Evolutionary conservation across 2,329 filamentous ascomycete species (phyloP), one percentile per base, ranked within the genome.

Genomic region (Leptographium radiaticola): DNA sequence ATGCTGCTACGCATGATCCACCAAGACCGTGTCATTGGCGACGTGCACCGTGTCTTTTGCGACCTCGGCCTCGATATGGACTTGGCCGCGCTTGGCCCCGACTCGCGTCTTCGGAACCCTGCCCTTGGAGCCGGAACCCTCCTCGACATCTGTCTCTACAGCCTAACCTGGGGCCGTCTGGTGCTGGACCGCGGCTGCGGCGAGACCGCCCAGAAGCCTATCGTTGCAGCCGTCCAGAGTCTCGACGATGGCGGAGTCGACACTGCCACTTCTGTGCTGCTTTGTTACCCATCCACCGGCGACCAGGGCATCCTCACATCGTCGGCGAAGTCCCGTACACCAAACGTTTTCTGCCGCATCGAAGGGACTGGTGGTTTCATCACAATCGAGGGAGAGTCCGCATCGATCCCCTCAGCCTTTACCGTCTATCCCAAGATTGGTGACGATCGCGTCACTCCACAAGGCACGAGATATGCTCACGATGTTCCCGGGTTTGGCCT

Each of bases 121-220:
- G 63, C 63, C 0, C 65, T 74, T 2, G 71, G 71, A 1, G 71
- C 70, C 3, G 71, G 71, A 0, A 66, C 62, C 2, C 58, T 73
- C 30, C 62, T 74, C 0, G 71, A 74, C 44, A 68, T 73, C 18
- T 69, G 70, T 2, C 67, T 73, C 16, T 73, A 73, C 59, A 62
- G 62, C 15, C 56, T 73, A 30, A 71, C 68, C 0, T 73, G 69
- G 70, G 66, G 63, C 1, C 57, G 71, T 2, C 46, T 70, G 7
- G 62, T 61, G 2, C 59, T 71, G 4, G 68, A 70, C 30, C 39
- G 59, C 4, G 59, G 60, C 4, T 53, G 64, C 2, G 63, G 64
- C 0, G 61, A 63, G 0, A 58, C 64, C 4, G 58, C 59, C 0
- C 58, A 63, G 31, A 54, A 51, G 44, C 67, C 67, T 2, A 71